Base-by-base conservation (phyloP, 2,329 filamentous ascomycete species). In the Metarhizium humberi region DNA sequence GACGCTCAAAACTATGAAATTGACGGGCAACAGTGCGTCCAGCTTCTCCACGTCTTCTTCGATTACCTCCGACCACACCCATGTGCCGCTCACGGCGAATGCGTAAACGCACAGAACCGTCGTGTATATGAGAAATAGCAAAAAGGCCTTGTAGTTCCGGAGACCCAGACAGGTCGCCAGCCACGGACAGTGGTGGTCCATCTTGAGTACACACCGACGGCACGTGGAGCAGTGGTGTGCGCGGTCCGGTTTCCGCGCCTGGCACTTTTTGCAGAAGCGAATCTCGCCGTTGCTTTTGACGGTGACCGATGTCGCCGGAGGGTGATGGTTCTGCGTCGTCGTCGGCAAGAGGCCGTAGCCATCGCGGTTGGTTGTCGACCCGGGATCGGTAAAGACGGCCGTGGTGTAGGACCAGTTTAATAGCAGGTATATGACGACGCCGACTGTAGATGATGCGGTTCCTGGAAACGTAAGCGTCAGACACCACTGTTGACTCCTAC, bases 101-200 rank as follows among this genome's bases (percentile, higher is more conserved):
- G 81, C 82, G 63, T 88, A 82, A 75, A 90, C 85, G 73, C 88
- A 92, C 73, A 96, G 96, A 2, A 96, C 59, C 4, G 87, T 89
- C 0, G 89, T 90, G 70, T 99, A 97, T 55, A 92, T 81, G 30
- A 99, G 78, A 69, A 97, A 99, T 3, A 97, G 79, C 53, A 99
- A 70, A 68, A 99, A 99, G 0, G 92, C 81, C 73, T 99, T 99
- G 78, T 96, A 95, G 73, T 99, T 99, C 66, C 84, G 84, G 60
- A 99, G 76, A 20, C 94, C 94, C 57, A 99, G 88, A 71, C 94
- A 99, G 4, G 90, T 96, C 32, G 94, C 92, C 51, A 99, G 80
- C 94, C 94, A 99, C 16, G 94, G 94, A 69, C 94, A 99, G 74
- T 99, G 94, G 71, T 99, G 94, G 69, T 99, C 94, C 94, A 99